A percentile compares a stretch with the other conserved stretches of the same genome.
Evolutionary conservation across 2,329 filamentous ascomycete genomes (phyloP).

Genomic region (Paraphaeosphaeria sporulosa): DNA sequence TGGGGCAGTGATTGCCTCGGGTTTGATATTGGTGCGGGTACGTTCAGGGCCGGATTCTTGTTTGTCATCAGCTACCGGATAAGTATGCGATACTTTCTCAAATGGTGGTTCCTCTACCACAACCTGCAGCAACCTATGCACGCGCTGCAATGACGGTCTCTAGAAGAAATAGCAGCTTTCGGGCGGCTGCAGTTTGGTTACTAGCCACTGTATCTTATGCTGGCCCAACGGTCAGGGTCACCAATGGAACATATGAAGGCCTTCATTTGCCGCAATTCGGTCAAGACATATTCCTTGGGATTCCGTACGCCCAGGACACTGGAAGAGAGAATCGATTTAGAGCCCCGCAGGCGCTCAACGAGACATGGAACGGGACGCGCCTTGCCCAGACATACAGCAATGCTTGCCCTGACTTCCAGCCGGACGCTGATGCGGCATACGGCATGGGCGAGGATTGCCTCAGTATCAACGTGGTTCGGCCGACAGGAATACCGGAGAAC

Average conservation of each 20-base stretch:
- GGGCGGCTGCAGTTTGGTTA: constrained; percentile 22
- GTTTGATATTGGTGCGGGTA: not conserved
- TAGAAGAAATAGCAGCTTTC: constrained; percentile 29
- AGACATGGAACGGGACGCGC: constrained; percentile 49
- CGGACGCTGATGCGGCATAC: constrained; percentile 37
- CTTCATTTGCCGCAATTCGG: constrained; percentile 43
- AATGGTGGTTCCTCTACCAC: not conserved
- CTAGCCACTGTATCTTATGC: constrained; percentile 24
- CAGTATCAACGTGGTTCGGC: constrained; percentile 68
- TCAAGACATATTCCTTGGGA: constrained; percentile 58
- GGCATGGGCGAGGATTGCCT: constrained; percentile 65
- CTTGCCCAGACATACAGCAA: constrained; percentile 53
- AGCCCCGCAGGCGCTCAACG: constrained; percentile 59
- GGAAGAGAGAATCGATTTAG: constrained; percentile 62
- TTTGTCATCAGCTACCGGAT: not conserved
- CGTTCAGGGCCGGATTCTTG: not conserved
- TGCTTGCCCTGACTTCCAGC: constrained; percentile 48
- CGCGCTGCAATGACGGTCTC: not conserved
- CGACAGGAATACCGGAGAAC: constrained; percentile 53
- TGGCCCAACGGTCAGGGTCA: constrained; percentile 36
- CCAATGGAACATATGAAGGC: constrained; percentile 48
- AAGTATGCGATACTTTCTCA: not conserved
- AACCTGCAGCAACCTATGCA: not conserved
- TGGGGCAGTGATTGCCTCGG: not conserved
- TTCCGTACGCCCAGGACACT: constrained; percentile 66